Evolutionary conservation across 345 rosid genomes (phyloP), one percentile per base, ranked within the genome.

Genomic region (Brassica incana): DNA sequence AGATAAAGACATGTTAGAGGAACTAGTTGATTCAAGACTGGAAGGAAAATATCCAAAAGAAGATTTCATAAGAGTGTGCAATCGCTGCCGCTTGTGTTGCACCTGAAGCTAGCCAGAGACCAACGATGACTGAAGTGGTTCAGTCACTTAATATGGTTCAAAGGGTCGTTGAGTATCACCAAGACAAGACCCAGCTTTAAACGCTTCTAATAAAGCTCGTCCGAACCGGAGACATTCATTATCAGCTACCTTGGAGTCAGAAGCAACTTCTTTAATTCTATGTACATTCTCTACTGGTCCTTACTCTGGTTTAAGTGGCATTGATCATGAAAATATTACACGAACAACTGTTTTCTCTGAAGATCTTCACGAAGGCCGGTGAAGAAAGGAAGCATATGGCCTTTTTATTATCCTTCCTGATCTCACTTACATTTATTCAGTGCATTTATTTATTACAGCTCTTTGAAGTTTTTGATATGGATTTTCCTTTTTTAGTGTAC

Each of bases 111-210:
- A 95, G 78, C 85, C 97, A 92, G 74, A 85, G 99, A 81, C 98
- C 99, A 20, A 89, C 98, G 9, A 95, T 92, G 98, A 98, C 98
- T 1, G 98, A 95, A 90, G 98, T 95, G 75, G 97, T 95, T 14
- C 99, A 95, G 82, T 95, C 99, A 18, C 91, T 95, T 7, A 95
- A 95, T 84, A 95, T 95, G 99, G 98, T 95, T 72, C 99, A 93
- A 86, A 88, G 94, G 0, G 87, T 87, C 0, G 77, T 89, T 1
- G 99, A 95, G 83, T 84, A 88, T 80, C 99, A 90, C 25, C 25
- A 23, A 23, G 25, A 23, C 25, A 23, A 56, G 98, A 95, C 63
- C 71, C 90, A 3, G 64, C 80, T 65, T 54, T 81, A 76, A 77
- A 78, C 70, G 60, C 81, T 27, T 35, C 85, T 23, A 65, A 59